Evolutionary conservation across 2,329 filamentous ascomycete species (phyloP), one percentile per base, ranked within the genome.

Genomic region (Aspergillus floridensis): DNA sequence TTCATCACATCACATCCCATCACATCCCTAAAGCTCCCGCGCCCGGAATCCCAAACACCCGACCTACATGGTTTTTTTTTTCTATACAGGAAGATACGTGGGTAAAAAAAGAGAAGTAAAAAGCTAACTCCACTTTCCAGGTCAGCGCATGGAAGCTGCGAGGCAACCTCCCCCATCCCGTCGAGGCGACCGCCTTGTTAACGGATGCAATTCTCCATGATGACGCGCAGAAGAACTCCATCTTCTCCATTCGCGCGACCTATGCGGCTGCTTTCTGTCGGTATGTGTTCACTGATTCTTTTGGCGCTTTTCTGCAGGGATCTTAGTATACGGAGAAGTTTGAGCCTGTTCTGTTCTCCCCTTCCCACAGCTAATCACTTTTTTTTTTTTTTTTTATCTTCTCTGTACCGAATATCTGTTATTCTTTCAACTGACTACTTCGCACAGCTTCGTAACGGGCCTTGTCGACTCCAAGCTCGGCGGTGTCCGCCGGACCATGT

Each of bases 171-270:
- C 78, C 78, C 8, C 77, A 80, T 62, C 68, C 77, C 12, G 74
- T 80, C n/a, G 77, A 80, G 62, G 76, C 77, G 2, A 80, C 77
- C 0, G 77, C 78, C 6, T 66, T 79, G 11, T 68, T 80, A 58
- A 80, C 77, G 12, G 77, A 80, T 66, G 78, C 78, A 3, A 76
- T 80, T 57, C 66, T 80, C 24, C 76, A 77, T 54, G 77, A 80
- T 63, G 72, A 79, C 63, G 69, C 73, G 14, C 61, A 65, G 55
- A 71, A 69, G 48, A 77, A 77, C 51, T 79, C 77, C 4, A 70
- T 77, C 4, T 79, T 79, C 57, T 76, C 78, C 0, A 77, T 80
- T 56, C 69, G 76, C 29, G 77, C 77, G 5, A 76, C 76, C 5
- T 80, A 80, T 63, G 74, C 76, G 1, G 76, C 77, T 57, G 78